Base-by-base conservation (phyloP, 202 grass and related monocot species). In the Brachypodium distachyon region DNA sequence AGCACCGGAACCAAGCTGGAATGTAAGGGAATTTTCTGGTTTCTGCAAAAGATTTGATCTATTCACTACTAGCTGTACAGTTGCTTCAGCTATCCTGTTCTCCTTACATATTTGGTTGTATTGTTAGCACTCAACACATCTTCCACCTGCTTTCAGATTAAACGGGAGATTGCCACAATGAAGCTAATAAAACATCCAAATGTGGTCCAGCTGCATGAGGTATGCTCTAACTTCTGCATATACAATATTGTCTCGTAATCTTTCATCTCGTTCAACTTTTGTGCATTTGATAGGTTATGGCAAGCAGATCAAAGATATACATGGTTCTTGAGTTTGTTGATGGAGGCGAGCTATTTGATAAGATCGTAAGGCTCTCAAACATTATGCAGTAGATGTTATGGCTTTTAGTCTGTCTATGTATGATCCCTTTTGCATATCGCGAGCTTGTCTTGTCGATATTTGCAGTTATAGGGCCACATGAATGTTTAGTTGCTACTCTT, bases 141-240 rank as follows among this genome's bases (percentile, higher is more conserved):
- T 27, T 84, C 28, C 59, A 56, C 11, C 64, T 81, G n/a, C 7
- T 67, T 72, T 53, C 83, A 97, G 96, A 98, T 98, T 36, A 98
- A 98, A 84, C 77, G 91, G 74, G 96, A 98, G 72, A 98, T 98
- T 61, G 90, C 91, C 22, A 90, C 96, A 13, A 95, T 98, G 96
- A 98, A 98, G 85, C 82, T 98, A 32, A 98, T 98, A 81, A 92
- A 92, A 41, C 96, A 98, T 78, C 96, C 96, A 1, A 98, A 98
- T 76, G 96, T 95, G 56, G 89, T 95, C 53, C 89, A 92, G 81
- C 43, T 98, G 54, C 84, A 98, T 42, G 96, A 98, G 96, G 96
- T 95, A 84, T 41, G 13, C 7, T 27, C 12, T 39, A 43, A n/a
- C 32, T 0, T 5, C 18, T 52, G 12, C 2, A 18, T 9, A 32